Evolutionary conservation across 768 basidiomycete genomes (phyloP), one percentile per base, ranked within the genome.

Genomic region (Boletus patriciae): DNA sequence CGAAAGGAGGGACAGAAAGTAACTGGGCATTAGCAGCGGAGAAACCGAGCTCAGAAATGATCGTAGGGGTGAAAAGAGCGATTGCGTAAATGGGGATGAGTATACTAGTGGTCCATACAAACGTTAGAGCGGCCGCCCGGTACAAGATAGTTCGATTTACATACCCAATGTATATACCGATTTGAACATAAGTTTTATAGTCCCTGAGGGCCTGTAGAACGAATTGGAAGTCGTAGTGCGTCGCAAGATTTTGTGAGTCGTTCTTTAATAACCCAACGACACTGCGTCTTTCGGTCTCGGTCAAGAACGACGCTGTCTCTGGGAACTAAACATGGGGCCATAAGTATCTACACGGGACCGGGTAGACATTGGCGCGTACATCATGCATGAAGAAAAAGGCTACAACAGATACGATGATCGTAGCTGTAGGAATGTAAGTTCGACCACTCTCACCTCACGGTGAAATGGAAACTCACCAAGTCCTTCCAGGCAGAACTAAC

Each of bases 291-390:
- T 86, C 84, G 2, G 61, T 53, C 10, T 75, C 72, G 12, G 75
- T 78, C 54, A 85, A 68, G 71, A 85, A 86, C 23, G 69, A 74
- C 12, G 84, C 84, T 2, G 83, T 86, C 59, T 80, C 78, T 25
- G 84, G 83, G 66, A 80, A 84, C 80, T 82, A 56, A 2, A 23
- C 15, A 46, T 18, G 2, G 25, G 18, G 27, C 7, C 7, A 38
- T 63, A 9, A 54, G 52, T 16, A 46, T 29, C 41, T 45, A 63
- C 19, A 60, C 31, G 18, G 3, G 38, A 25, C 16, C 0, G 5
- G n/a, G 34, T 25, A 45, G 52, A 53, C 12, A 41, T 38, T 27
- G 6, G 13, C 13, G 41, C 78, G 40, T 52, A 80, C 80, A 66
- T 85, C 83, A 56, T 84, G 70, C 73, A 85, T 79, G 66, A 76